Evolutionary conservation across 2,329 filamentous ascomycete species (phyloP), one percentile per base, ranked within the genome.

Genomic region (Aspergillus sp.): DNA sequence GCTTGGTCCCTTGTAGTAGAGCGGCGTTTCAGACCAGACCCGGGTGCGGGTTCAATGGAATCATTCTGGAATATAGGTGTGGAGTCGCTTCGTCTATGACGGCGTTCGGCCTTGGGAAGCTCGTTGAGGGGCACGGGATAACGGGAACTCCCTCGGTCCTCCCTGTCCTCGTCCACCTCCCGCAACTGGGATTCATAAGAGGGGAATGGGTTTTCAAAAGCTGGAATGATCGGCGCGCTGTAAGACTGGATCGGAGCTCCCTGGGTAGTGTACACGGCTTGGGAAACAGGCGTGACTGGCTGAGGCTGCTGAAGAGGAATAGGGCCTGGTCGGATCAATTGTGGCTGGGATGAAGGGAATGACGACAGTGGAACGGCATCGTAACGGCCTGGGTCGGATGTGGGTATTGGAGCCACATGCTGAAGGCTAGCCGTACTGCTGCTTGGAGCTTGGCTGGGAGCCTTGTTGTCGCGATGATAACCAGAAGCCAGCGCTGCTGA

Each of bases 281-380:
- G 83, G 38, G 87, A 87, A 3, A 96, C 85, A 0, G 90, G 90
- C 2, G 83, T 81, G 57, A 90, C 83, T 2, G 93, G 93, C 64
- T 92, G 88, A 2, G 93, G 93, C 66, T 96, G 91, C 70, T 95
- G 89, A n/a, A 97, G 80, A 11, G 87, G 86, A 32, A 91, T 82
- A 0, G 85, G 80, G 5, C 78, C 84, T 5, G 87, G 83, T 42
- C 84, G 80, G 41, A 75, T 66, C 8, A 72, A 55, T 18, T 70
- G 64, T 24, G 72, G 68, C 52, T 73, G 64, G 5, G 47, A 52
- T 26, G 55, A 60, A 17, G 66, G 64, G 4, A 64, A 64, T 4
- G 71, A 63, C 30, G 68, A 66, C 42, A 68, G 57, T 3, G 65
- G 65, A 24, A 74, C 76, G 48, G 80, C 83, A 62, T 90, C 87